phyloP scores from a whole-genome alignment of 2,329 filamentous ascomycete genomes.

The Stemphylium vesicarium region DNA sequence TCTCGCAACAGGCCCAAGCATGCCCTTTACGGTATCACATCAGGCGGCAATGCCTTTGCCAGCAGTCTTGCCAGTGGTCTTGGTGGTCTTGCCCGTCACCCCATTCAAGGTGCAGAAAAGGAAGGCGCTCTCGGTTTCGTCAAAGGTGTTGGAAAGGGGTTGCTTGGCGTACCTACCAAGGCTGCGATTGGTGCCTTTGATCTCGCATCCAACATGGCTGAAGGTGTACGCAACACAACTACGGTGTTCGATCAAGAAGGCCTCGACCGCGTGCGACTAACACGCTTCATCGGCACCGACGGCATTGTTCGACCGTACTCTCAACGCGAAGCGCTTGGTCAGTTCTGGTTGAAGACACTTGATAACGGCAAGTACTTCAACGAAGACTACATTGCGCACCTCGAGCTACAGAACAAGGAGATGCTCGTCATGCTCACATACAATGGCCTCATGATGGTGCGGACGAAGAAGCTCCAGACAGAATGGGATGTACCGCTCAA shows the following conservation, averaged over 20 bases:
- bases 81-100: constrained; percentile 89
- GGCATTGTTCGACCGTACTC: constrained; percentile 94
- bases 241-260: constrained; percentile 96
- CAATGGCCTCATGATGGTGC: constrained; percentile 83
- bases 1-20: constrained; percentile 96
- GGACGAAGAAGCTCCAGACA: constrained; percentile 80
- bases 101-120: constrained; percentile 92
- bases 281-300: constrained; percentile 89
- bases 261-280: constrained; percentile 90
- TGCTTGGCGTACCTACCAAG: constrained; percentile 94
- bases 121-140: constrained; percentile 94
- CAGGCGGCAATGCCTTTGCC: constrained; percentile 92
- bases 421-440: constrained; percentile 73
- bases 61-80: constrained; percentile 92
- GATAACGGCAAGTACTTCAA: constrained; percentile 98
- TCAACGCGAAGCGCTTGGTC: constrained; percentile 91
- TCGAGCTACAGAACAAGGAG: constrained; percentile 88
- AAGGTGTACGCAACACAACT: constrained; percentile 97
- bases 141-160: constrained; percentile 95
- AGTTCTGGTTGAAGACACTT: constrained; percentile 98
- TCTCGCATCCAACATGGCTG: constrained; percentile 93
- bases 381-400: constrained; percentile 94
- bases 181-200: constrained; percentile 96
- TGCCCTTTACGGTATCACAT: constrained; percentile 92
- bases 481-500: constrained; percentile 98